Percentiles rank a stretch among this genome's conserved stretches.
These are phyloP conservation scores for Suillus americanus DNA, from an alignment of 768 basidiomycete genomes.

Conservation along the genomic window DNA sequence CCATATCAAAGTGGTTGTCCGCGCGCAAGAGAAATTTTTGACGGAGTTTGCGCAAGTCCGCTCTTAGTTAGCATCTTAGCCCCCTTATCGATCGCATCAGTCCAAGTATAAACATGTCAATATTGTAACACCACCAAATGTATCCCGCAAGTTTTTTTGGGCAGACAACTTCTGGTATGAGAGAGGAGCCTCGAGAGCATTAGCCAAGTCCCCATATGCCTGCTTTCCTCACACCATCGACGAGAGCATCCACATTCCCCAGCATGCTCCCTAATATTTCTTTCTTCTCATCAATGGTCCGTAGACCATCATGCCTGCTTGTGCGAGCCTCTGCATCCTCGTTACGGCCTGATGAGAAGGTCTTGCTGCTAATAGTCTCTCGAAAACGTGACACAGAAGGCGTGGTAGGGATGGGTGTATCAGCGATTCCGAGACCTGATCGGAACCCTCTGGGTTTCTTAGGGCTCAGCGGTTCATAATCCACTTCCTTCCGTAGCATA, in stretches of 20 bases:
- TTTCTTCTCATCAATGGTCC: constrained; percentile 83
- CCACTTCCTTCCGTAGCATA: constrained; percentile 70
- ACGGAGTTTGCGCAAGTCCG: constrained; percentile 16
- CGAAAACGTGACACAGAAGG: constrained; percentile 11
- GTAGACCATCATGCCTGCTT: constrained; percentile 26
- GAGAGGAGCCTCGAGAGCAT: background rate
- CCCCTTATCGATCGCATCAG: background rate
- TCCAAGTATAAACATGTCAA: background rate
- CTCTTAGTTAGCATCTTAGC: background rate
- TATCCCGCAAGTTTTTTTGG: background rate
- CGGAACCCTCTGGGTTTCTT: constrained; percentile 44
- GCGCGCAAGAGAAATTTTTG: constrained; percentile 26
- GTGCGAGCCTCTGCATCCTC: constrained; percentile 13
- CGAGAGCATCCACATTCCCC: constrained; percentile 89
- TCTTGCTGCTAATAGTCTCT: constrained; percentile 8
- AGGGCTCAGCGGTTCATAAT: constrained; percentile 73
- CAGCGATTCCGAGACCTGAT: constrained; percentile 31
- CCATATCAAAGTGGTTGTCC: constrained; percentile 24
- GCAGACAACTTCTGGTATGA: background rate
- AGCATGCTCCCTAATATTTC: constrained; percentile 77
- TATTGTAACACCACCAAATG: constrained; percentile 2
- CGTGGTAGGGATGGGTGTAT: constrained; percentile 8
- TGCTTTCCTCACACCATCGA: constrained; percentile 82
- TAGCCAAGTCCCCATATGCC: constrained; percentile 81
- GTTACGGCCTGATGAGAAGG: background rate